phyloP scores from a whole-genome alignment of 2,329 filamentous ascomycete genomes.

The Paecilomyces dactylethromorphus region DNA sequence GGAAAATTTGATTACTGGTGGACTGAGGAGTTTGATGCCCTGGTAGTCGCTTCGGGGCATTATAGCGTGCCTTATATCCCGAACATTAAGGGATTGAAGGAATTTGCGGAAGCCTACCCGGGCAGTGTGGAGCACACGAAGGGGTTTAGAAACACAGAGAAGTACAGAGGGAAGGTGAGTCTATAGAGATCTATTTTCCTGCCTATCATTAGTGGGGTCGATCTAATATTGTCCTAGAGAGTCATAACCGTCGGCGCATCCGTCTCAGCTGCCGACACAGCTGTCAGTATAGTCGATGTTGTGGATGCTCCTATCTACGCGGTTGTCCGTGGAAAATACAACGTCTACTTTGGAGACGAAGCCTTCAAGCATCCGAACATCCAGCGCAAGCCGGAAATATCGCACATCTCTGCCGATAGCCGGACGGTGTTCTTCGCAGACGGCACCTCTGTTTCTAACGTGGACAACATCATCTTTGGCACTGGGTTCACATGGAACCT shows the following conservation, averaged over 20 bases:
- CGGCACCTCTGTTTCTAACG: conserved; percentile 44
- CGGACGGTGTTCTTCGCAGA: conserved; percentile 50
- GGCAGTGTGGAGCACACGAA: conserved; percentile 37
- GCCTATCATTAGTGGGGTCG: neutral
- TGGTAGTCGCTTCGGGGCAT: conserved; percentile 56
- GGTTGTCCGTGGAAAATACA: conserved; percentile 48
- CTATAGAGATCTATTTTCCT: neutral
- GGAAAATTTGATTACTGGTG: conserved; percentile 52
- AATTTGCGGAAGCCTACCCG: conserved; percentile 32
- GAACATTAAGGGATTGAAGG: conserved; percentile 34
- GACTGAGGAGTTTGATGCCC: conserved; percentile 56
- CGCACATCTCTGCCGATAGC: conserved; percentile 32
- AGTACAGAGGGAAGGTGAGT: conserved; percentile 33
- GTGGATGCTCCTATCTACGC: conserved; percentile 46
- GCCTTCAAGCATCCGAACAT: conserved; percentile 55
- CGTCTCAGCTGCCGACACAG: conserved; percentile 59
- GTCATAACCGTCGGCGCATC: conserved; percentile 59
- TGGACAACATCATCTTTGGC: conserved; percentile 60
- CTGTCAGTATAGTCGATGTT: conserved; percentile 44
- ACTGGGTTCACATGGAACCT: conserved; percentile 62
- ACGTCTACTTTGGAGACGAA: conserved; percentile 51
- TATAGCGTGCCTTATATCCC: conserved; percentile 52
- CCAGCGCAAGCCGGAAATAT: conserved; percentile 20
- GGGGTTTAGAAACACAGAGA: conserved; percentile 28
- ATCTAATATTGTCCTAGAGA: conserved; percentile 29